A percentile compares a stretch with the other conserved stretches of the same genome.
These are phyloP conservation scores for Fusarium robinianum DNA, from an alignment of 2,329 filamentous ascomycete species.

Conservation along the genomic window DNA sequence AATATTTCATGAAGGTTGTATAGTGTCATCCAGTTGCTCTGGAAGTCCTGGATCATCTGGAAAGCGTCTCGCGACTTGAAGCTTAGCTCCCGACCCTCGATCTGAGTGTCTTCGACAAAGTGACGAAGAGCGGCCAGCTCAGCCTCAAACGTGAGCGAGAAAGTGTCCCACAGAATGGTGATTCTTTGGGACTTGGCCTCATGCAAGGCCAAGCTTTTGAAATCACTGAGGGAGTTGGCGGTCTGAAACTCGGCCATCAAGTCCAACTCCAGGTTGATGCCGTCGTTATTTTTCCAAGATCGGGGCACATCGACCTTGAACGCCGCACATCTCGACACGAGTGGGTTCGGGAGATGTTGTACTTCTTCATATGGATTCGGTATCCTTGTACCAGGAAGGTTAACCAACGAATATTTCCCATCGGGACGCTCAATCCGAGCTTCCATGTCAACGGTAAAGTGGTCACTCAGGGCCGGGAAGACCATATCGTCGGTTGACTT, in stretches of 20 bases:
- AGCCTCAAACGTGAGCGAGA: constrained; percentile 39
- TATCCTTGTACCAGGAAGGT: constrained; percentile 35
- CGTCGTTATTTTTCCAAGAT: constrained; percentile 35
- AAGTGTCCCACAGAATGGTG: constrained; percentile 36
- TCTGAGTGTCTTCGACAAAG: constrained; percentile 25
- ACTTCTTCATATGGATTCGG: constrained; percentile 40
- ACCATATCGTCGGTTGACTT: constrained; percentile 15
- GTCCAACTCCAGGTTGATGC: constrained; percentile 44
- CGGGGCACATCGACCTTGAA: constrained; percentile 43
- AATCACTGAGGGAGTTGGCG: constrained; percentile 47
- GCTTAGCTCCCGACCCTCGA: constrained; percentile 20
- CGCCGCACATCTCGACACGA: constrained; percentile 34
- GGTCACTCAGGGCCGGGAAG: constrained; percentile 38
- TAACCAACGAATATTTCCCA: constrained; percentile 32
- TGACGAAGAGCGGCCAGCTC: constrained; percentile 40
- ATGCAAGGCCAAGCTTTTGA: constrained; percentile 21
- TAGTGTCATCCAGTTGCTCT: constrained; percentile 20
- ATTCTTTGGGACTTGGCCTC: constrained; percentile 26
- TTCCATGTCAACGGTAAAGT: constrained; percentile 38
- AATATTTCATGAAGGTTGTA: constrained; percentile 37
- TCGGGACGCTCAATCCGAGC: constrained; percentile 22
- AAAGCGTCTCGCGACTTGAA: constrained; percentile 37
- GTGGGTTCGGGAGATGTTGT: constrained; percentile 1
- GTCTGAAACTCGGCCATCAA: constrained; percentile 68
- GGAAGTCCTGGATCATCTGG: constrained; percentile 41